Evolutionary conservation across 2,329 filamentous ascomycete species (phyloP), one percentile per base, ranked within the genome.

Genomic region (Alternaria burnsii): DNA sequence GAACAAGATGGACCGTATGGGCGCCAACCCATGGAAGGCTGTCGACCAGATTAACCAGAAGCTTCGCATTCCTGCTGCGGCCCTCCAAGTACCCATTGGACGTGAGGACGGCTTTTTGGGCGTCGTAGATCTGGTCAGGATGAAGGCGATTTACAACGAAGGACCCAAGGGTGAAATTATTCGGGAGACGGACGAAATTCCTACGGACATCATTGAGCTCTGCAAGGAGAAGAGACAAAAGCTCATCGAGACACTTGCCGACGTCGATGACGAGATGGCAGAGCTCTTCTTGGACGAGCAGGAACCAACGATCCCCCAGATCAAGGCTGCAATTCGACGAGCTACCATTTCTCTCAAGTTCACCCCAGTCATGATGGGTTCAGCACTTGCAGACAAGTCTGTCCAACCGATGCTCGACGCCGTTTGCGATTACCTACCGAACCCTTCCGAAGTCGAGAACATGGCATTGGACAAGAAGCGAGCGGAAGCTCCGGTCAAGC

Each of bases 1-100:
- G 78, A 99, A 99, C 85, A 99, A 99, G 86, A 98, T 99, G 94
- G 95, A 99, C 77, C 91, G 95, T 68, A 97, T 97, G 91, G 95
- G 95, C 61, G 92, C 95, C 67, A 98, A 99, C 78, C 95, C 95
- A 9, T 99, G 94, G 88, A 97, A 97, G 82, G 94, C 93, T 9
- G 89, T 99, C 58, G 94, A 99, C 41, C 94, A 97, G 82, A 98
- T 99, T 85, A 97, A 97, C 83, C 87, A 89, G 73, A 99, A 99
- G 82, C 87, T 99, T 65, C 94, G 94, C 82, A 90, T 98, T 54
- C 89, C 92, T 32, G 95, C 95, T 34, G 95, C 95, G 12, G 95
- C 95, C 18, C 86, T 99, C 43, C 95, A 99, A 81, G 89, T 99
- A 24, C 95, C 95, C 10, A 97, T 99, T 70, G 95, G 95, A 60